Percentiles rank a stretch among this genome's conserved stretches.
Conservation (phyloP, 2,329 filamentous ascomycete genomes). For the Trichophaea hybrida region DNA sequence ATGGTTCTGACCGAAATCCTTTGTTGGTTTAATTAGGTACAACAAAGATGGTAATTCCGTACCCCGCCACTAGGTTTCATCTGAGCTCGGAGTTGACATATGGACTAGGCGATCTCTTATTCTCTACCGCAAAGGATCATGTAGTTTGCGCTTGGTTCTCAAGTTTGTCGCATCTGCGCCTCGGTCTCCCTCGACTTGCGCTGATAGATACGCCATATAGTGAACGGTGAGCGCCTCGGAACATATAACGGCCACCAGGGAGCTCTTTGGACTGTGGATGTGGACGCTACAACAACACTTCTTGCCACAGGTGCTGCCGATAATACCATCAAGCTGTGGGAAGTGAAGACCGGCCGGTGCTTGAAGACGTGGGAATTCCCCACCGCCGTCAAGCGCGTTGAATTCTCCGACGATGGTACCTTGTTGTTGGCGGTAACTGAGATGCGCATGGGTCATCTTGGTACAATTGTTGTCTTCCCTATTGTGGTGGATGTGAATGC, state of each 20-base stretch:
- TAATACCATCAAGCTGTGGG: slow-evolving; percentile 96
- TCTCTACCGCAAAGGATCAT: slow-evolving; percentile 92
- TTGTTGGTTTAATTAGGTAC: slow-evolving; percentile 42
- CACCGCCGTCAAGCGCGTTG: slow-evolving; percentile 92
- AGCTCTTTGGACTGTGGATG: slow-evolving; percentile 96
- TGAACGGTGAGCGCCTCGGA: slow-evolving; percentile 89
- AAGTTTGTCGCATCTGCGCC: slow-evolving; percentile 2
- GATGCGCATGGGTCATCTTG: slow-evolving; percentile 93
- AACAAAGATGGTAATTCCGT: slow-evolving; percentile 55
- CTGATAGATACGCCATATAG: neutral
- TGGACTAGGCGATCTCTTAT: slow-evolving; percentile 60
- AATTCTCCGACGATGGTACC: slow-evolving; percentile 89
- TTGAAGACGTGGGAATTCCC: slow-evolving; percentile 97
- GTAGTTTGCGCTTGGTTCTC: slow-evolving; percentile 94
- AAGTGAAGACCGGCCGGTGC: slow-evolving; percentile 79
- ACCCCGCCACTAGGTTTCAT: neutral
- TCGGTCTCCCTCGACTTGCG: neutral
- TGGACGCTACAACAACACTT: slow-evolving; percentile 80
- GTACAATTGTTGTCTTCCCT: slow-evolving; percentile 84
- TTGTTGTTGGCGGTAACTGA: slow-evolving; percentile 88
- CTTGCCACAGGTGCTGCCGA: slow-evolving; percentile 93
- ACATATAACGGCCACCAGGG: slow-evolving; percentile 95
- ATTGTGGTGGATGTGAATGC: slow-evolving; percentile 71
- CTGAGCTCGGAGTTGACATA: slow-evolving; percentile 1
- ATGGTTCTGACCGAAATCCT: neutral